phyloP scores from a whole-genome alignment of 495 filamentous ascomycete genomes.

The Penicillium goetzii region DNA sequence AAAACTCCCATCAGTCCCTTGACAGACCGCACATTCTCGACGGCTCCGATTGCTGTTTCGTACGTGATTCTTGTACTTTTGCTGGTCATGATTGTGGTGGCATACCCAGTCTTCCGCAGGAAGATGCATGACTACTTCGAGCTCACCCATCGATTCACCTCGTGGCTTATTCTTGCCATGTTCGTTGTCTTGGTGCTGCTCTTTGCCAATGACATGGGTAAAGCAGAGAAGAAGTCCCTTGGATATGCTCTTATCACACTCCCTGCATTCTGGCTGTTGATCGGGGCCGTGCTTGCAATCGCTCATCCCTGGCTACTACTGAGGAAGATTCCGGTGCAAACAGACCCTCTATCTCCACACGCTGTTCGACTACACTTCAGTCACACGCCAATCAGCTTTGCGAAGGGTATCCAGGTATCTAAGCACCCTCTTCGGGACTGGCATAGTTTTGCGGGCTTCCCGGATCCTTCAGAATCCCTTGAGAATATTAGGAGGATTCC shows the following conservation, averaged over 20 bases:
- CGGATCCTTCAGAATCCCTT: slow-evolving; percentile 34
- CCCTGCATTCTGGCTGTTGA: slow-evolving; percentile 71
- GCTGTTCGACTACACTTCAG: slow-evolving; percentile 70
- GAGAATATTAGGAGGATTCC: slow-evolving; percentile 3
- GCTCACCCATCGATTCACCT: slow-evolving; percentile 65
- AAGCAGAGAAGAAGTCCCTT: slow-evolving; percentile 22
- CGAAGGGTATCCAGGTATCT: slow-evolving; percentile 35
- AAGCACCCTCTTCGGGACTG: slow-evolving; percentile 63
- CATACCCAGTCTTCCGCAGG: slow-evolving; percentile 55
- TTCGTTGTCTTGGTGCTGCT: slow-evolving; percentile 56
- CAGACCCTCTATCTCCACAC: slow-evolving; percentile 66
- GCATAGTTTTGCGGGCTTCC: slow-evolving; percentile 74
- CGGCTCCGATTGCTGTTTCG: slow-evolving; percentile 23
- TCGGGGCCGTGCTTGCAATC: slow-evolving; percentile 60
- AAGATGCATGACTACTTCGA: slow-evolving; percentile 68
- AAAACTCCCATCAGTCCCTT: slow-evolving; percentile 20
- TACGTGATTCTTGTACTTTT: slow-evolving; percentile 35
- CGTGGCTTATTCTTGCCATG: slow-evolving; percentile 63
- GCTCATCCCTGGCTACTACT: slow-evolving; percentile 71
- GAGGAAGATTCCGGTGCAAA: slow-evolving; percentile 57
- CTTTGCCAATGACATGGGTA: slow-evolving; percentile 33
- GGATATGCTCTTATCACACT: slow-evolving; percentile 48
- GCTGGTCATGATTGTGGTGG: slow-evolving; percentile 39
- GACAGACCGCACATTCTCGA: slow-evolving; percentile 19
- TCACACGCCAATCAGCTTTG: slow-evolving; percentile 43